Conservation (phyloP, 1,284 basidiomycete species). For the Megacollybia platyphylla region DNA sequence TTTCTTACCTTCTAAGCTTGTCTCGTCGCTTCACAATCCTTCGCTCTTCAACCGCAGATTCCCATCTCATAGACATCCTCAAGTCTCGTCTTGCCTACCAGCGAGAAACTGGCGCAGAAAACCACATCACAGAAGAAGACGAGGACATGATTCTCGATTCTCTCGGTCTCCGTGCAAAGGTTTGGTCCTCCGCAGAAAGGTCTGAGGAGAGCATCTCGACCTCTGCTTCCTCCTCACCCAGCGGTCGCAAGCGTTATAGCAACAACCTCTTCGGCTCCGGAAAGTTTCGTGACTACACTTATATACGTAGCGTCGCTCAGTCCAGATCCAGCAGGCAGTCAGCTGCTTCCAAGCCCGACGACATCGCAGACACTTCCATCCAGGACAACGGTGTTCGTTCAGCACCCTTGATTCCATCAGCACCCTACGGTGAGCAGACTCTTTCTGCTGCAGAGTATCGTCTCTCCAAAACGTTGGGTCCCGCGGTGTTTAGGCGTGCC, state of each 20-base stretch:
- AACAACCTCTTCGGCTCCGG: conserved; percentile 77
- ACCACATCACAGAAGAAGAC: conserved; percentile 66
- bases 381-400: conserved; percentile 36
- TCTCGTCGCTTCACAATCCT: conserved; percentile 70
- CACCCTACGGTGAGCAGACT: conserved; percentile 19
- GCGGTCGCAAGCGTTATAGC: conserved; percentile 57
- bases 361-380: conserved; percentile 35
- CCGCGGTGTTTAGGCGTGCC: conserved; percentile 44
- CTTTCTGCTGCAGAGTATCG: conserved; percentile 27
- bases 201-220: conserved; percentile 25
- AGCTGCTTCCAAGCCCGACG: conserved; percentile 3
- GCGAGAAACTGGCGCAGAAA: conserved; percentile 49
- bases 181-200: conserved; percentile 16
- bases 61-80: conserved; percentile 50
- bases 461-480: conserved; percentile 35
- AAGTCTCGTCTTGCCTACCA: conserved; percentile 60
- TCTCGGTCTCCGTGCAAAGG: conserved; percentile 43
- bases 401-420: conserved; percentile 19
- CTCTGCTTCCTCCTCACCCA: conserved; percentile 23
- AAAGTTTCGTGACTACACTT: conserved; percentile 57
- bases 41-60: conserved; percentile 50
- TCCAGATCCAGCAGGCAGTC: conserved; percentile 2
- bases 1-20: conserved; percentile 33
- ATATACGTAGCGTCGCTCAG: conserved; percentile 36
- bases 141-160: conserved; percentile 73